These are phyloP conservation scores for Pleomassaria siparia DNA, from an alignment of 2,329 filamentous ascomycete species.

Conservation along the genomic window DNA sequence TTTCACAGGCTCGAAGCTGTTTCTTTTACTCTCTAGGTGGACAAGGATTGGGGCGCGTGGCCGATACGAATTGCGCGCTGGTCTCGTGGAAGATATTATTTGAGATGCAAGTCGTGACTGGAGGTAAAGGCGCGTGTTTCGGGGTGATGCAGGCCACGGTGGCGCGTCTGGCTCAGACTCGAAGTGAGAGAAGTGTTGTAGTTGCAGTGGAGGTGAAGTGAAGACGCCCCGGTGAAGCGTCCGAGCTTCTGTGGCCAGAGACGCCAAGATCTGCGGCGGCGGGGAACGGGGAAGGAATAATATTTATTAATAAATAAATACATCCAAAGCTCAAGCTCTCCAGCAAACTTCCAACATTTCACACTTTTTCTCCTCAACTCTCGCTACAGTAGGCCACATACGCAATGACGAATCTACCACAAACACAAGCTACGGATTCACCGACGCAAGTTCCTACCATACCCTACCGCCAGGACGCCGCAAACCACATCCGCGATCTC, in stretches of 20 bases:
- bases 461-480: constrained; percentile 34
- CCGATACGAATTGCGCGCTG: constrained; percentile 6
- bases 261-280: constrained; percentile 6
- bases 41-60: constrained; percentile 15
- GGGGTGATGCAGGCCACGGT: neutral
- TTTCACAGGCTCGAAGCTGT: constrained; percentile 15
- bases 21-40: constrained; percentile 24
- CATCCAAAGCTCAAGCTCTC: constrained; percentile 1
- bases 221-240: neutral
- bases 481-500: constrained; percentile 30
- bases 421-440: constrained; percentile 2
- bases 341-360: neutral
- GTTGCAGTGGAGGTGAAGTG: neutral
- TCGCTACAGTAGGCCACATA: too few species aligned
- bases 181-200: neutral
- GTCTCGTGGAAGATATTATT: neutral
- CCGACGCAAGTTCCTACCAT: constrained; percentile 7
- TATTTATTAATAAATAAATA: too few species aligned
- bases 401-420: constrained; percentile 19
- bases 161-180: neutral
- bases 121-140: neutral
- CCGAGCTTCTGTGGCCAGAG: constrained; percentile 2
- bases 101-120: neutral
- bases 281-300: too few species aligned
- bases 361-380: too few species aligned